phyloP scores from a whole-genome alignment of 2,329 filamentous ascomycete species.

The Colletotrichum neosansevieriae region DNA sequence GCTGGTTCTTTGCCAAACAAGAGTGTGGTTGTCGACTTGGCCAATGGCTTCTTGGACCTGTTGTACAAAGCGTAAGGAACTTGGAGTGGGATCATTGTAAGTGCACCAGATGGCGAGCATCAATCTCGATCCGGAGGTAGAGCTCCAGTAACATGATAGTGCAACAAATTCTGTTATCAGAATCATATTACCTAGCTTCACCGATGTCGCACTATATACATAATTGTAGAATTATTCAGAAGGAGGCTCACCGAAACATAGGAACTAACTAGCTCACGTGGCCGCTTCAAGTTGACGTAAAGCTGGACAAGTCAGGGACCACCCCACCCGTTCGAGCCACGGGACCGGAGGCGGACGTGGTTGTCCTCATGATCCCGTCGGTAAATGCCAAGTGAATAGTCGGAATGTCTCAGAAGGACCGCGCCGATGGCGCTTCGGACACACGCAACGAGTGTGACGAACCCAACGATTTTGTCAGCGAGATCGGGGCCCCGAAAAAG shows the following conservation, averaged over 20 bases:
- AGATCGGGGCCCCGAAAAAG: background rate
- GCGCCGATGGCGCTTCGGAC: constrained; percentile 9
- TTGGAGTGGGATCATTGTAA: constrained; percentile 21
- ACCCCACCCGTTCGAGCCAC: constrained; percentile 27
- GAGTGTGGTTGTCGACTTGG: constrained; percentile 90
- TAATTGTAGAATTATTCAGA: background rate
- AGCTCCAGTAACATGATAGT: constrained; percentile 16
- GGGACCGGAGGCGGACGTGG: background rate
- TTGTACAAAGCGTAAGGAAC: constrained; percentile 82
- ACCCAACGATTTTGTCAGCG: background rate
- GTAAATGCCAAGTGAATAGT: background rate
- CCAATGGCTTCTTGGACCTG: constrained; percentile 90
- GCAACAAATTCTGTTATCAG: constrained; percentile 17
- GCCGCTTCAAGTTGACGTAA: background rate
- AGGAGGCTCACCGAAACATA: background rate
- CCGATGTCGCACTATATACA: background rate
- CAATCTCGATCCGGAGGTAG: constrained; percentile 29
- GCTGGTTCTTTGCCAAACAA: constrained; percentile 96
- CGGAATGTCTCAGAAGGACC: constrained; percentile 16
- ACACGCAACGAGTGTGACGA: background rate
- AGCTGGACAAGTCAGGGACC: background rate
- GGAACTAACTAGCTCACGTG: background rate
- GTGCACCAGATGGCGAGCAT: constrained; percentile 31
- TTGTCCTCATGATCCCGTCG: background rate
- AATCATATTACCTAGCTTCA: constrained; percentile 14